These are phyloP conservation scores for Sclerotinia subarctica DNA, from an alignment of 2,329 filamentous ascomycete genomes.

Conservation along the genomic window DNA sequence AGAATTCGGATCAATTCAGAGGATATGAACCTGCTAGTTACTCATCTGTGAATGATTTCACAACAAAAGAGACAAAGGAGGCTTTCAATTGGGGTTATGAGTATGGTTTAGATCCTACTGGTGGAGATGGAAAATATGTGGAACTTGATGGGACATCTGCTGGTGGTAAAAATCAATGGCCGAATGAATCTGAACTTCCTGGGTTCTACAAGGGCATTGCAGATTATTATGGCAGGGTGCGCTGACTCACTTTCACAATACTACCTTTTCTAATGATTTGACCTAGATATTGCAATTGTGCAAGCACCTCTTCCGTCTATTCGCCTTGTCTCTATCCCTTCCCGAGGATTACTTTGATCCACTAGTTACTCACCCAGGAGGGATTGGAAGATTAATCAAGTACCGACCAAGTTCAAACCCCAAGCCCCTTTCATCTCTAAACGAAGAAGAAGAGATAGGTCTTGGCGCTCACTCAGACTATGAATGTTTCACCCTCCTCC, in stretches of 20 bases:
- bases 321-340: conserved; percentile 43
- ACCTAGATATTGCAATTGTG: conserved; percentile 40
- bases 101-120: conserved; percentile 34
- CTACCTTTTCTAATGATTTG: not conserved
- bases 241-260: not conserved
- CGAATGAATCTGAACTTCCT: conserved; percentile 32
- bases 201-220: conserved; percentile 36
- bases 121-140: conserved; percentile 37
- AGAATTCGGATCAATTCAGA: conserved; percentile 42
- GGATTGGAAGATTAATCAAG: conserved; percentile 47
- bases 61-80: conserved; percentile 49
- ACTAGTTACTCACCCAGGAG: conserved; percentile 44
- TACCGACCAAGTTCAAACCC: conserved; percentile 45
- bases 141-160: conserved; percentile 35
- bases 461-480: conserved; percentile 55
- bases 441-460: conserved; percentile 32
- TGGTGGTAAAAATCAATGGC: conserved; percentile 35
- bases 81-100: conserved; percentile 39
- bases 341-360: conserved; percentile 44
- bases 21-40: conserved; percentile 50
- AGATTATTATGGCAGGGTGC: conserved; percentile 34
- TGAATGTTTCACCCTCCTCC: conserved; percentile 53
- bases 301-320: conserved; percentile 39
- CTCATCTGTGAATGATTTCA: conserved; percentile 46
- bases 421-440: conserved; percentile 33